Percentiles rank a stretch among this genome's conserved stretches.
Conservation (phyloP, 23 red algal species). For the Pyropia haitanensis region DNA sequence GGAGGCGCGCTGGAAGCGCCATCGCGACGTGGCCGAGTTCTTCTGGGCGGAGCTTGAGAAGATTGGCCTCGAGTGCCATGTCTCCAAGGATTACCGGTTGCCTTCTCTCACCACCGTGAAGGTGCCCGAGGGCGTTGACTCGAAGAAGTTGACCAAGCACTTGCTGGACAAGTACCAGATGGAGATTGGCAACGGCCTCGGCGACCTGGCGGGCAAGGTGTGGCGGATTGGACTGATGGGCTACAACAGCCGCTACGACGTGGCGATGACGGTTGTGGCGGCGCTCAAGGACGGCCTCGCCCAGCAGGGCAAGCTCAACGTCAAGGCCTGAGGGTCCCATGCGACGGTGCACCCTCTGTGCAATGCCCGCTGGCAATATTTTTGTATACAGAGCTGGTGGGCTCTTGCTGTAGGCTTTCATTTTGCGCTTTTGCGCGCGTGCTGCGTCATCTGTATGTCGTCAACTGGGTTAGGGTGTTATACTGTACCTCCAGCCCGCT, state of each 20-base stretch:
- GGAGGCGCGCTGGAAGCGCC: conserved; percentile 59
- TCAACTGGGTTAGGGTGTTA: too few species aligned
- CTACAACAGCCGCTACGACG: conserved; percentile 58
- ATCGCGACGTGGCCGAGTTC: conserved; percentile 38
- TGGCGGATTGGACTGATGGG: conserved; percentile 78
- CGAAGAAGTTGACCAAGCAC: conserved; percentile 41
- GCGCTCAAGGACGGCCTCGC: conserved; percentile 41
- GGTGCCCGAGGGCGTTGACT: conserved; percentile 54
- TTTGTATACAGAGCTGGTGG: too few species aligned
- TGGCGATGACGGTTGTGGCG: conserved; percentile 37
- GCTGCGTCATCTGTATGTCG: too few species aligned
- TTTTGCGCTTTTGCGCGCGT: too few species aligned
- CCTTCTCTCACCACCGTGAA: conserved; percentile 55
- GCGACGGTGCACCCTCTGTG: too few species aligned
- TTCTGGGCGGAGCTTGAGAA: conserved; percentile 56
- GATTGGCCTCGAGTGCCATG: conserved; percentile 52
- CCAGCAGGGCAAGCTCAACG: conserved; percentile 23
- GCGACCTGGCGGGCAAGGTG: conserved; percentile 59
- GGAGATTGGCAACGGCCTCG: conserved; percentile 72
- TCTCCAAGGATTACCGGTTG: conserved; percentile 43
- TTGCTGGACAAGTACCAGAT: conserved; percentile 65
- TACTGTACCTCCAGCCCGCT: too few species aligned
- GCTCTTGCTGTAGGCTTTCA: too few species aligned
- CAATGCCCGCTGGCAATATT: too few species aligned
- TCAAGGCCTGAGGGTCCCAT: too few species aligned